phyloP scores from a whole-genome alignment of 148 eudicot genomes.

The Drosera capensis region DNA sequence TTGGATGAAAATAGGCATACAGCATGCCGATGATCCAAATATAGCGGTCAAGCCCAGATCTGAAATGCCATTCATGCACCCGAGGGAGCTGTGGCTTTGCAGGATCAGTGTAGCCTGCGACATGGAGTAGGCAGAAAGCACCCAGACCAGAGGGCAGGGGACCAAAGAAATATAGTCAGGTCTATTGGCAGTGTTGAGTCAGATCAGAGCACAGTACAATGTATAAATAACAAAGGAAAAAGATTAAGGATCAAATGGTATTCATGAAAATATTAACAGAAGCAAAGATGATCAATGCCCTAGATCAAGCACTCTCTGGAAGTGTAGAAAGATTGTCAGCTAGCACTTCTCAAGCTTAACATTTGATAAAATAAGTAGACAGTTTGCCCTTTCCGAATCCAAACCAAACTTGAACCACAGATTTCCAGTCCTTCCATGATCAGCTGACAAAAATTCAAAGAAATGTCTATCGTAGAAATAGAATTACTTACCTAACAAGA shows the following conservation, averaged over 20 bases:
- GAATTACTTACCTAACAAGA: conserved; percentile 51
- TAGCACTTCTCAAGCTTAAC: too few species aligned
- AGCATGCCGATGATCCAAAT: conserved; percentile 98
- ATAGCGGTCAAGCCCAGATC: conserved; percentile 97
- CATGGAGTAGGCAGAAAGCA: conserved; percentile 2
- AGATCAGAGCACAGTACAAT: too few species aligned
- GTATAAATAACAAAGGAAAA: too few species aligned
- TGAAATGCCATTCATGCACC: conserved; percentile 91
- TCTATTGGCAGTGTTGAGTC: too few species aligned
- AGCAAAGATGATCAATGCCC: too few species aligned
- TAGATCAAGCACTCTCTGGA: too few species aligned
- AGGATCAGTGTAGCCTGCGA: conserved; percentile 70
- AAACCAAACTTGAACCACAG: neutral
- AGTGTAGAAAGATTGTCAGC: too few species aligned
- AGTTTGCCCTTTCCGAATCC: too few species aligned
- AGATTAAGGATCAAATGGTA: neutral
- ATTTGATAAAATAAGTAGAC: too few species aligned
- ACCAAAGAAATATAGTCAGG: neutral
- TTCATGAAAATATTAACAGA: too few species aligned
- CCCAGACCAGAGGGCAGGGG: neutral
- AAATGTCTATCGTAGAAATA: conserved; percentile 1
- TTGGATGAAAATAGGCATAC: conserved; percentile 93
- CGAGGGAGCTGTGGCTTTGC: conserved; percentile 41
- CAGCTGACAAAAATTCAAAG: neutral
- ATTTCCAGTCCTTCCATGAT: neutral